Conservation (phyloP, 176 grass and related monocot genomes). For the Alloteropsis semialata region DNA sequence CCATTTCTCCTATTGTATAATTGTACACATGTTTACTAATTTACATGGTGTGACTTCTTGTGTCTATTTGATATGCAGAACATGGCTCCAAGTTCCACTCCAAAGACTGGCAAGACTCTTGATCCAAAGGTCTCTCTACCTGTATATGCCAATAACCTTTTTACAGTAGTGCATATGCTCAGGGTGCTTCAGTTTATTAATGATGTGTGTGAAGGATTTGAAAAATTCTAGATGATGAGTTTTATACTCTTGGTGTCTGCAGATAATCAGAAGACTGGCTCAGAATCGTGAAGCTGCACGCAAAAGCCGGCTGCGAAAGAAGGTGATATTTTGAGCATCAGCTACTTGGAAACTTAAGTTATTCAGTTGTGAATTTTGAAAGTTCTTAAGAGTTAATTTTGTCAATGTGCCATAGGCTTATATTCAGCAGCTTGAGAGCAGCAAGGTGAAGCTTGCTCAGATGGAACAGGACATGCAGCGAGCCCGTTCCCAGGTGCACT, state of each 20-base stretch:
- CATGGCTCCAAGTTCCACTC: slow-evolving; percentile 36
- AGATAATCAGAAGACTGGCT: slow-evolving; percentile 73
- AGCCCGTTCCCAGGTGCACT: slow-evolving; percentile 65
- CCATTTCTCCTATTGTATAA: neutral
- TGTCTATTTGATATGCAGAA: slow-evolving; percentile 40
- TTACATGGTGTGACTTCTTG: neutral
- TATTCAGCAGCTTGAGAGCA: slow-evolving; percentile 77
- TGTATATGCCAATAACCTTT: neutral
- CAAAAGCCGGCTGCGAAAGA: slow-evolving; percentile 85
- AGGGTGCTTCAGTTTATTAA: neutral
- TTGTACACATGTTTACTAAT: neutral
- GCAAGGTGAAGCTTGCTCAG: slow-evolving; percentile 72
- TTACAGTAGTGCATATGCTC: neutral
- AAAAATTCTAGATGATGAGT: slow-evolving; percentile 3
- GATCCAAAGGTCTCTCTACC: slow-evolving; percentile 57
- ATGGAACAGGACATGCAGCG: slow-evolving; percentile 76
- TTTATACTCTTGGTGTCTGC: slow-evolving; percentile 9
- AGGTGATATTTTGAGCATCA: slow-evolving; percentile 36
- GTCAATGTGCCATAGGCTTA: slow-evolving; percentile 53
- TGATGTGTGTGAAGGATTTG: neutral
- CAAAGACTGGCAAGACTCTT: slow-evolving; percentile 51
- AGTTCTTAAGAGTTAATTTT: slow-evolving; percentile 15
- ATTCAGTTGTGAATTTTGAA: neutral
- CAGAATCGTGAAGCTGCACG: slow-evolving; percentile 94
- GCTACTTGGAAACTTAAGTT: neutral